Evolutionary conservation across 495 filamentous ascomycete genomes (phyloP).

Genomic region (Aspergillus wentii): DNA sequence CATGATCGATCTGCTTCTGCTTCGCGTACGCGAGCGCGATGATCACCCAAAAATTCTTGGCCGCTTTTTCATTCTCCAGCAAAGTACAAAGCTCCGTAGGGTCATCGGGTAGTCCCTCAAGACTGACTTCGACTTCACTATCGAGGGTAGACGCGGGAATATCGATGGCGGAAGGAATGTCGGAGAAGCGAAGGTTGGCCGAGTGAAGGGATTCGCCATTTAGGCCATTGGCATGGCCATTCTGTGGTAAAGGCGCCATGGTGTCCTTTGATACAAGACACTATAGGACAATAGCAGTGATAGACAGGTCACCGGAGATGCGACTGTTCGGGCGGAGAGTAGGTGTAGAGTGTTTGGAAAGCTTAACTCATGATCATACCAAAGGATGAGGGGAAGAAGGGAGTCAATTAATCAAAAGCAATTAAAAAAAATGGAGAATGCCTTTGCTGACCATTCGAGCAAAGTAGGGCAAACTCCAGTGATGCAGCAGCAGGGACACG

Average conservation of each 20-base stretch:
- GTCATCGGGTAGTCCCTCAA: conserved; percentile 86
- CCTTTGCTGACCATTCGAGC: neutral
- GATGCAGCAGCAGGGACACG: neutral
- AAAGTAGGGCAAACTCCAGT: neutral
- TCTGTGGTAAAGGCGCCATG: conserved; percentile 52
- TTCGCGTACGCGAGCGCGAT: conserved; percentile 97
- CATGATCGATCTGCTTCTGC: conserved; percentile 85
- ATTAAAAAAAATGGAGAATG: neutral
- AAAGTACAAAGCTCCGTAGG: conserved; percentile 92
- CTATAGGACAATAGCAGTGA: neutral
- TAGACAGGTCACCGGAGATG: conserved; percentile 8
- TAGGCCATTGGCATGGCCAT: conserved; percentile 51
- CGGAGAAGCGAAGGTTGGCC: conserved; percentile 63
- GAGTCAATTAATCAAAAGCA: neutral
- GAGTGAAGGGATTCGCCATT: conserved; percentile 24
- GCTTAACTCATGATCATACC: conserved; percentile 35
- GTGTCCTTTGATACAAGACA: conserved; percentile 7
- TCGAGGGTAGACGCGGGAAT: conserved; percentile 79
- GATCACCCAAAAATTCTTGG: conserved; percentile 88
- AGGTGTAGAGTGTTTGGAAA: conserved; percentile 5
- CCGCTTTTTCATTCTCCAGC: conserved; percentile 85
- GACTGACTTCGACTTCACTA: conserved; percentile 88
- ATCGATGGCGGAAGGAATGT: conserved; percentile 84
- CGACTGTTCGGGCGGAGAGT: conserved; percentile 8
- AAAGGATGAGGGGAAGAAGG: conserved; percentile 2